Base-by-base conservation (phyloP, 2,329 filamentous ascomycete species). In the Cryphonectria parasitica region DNA sequence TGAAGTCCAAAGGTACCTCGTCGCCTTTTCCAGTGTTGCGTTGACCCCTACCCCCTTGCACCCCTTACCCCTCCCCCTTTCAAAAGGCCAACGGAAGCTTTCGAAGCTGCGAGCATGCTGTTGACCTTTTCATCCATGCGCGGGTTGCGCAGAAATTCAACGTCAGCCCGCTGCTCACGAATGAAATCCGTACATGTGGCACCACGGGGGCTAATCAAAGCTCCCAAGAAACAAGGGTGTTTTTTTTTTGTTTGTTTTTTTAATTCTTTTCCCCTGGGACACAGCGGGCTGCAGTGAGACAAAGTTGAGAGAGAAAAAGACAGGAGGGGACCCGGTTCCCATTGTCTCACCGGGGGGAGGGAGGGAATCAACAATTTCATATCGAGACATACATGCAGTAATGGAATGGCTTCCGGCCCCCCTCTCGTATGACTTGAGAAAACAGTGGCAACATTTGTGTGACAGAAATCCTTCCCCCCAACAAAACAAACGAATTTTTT, bases 331-430 rank as follows among this genome's bases (percentile, higher is more conserved):
- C 58, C 58, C 19, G 34, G 34, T 61, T 61, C 10, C 3, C 28
- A 28, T 28, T 36, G 58, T 61, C 15, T 39, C 34, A 39, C 22
- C 34, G 34, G 58, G 58, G 58, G n/a, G n/a, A n/a, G n/a, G n/a
- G n/a, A n/a, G n/a, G n/a, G n/a, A n/a, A 61, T 61, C 34, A 34
- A 39, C 31, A n/a, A 36, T 39, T 61, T 66, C n/a, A 25, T n/a
- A n/a, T 54, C 43, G 64, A 66, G 64, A 66, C 64, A 66, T 66
- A 34, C 45, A 66, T 66, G 64, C 64, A 56, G 56, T 25, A 45
- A 45, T 31, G 64, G 58, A 61, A 61, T 61, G 58, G 19, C 22
- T 34, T 19, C 28, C 45, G 45, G 22, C 36, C 36, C 45, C 45
- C 22, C 45, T 19, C 17, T 61, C 34, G 58, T 61, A 39, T 19